Evolutionary conservation across 345 rosid species (phyloP).

Genomic region (Physaria fendleri): DNA sequence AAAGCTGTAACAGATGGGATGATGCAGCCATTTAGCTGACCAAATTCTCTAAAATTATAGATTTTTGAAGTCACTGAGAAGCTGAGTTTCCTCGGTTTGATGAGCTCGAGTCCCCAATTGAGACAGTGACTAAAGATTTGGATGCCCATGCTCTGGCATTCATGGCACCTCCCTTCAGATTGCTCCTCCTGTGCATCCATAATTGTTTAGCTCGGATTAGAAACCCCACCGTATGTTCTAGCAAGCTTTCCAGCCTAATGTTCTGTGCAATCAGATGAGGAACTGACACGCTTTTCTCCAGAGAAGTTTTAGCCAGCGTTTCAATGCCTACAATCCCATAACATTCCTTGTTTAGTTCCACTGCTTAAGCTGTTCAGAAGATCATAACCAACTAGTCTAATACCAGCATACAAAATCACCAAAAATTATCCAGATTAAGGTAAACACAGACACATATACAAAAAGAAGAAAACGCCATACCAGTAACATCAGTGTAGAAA

Average conservation of each 20-base stretch:
- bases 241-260: constrained; percentile 44
- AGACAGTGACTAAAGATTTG: constrained; percentile 86
- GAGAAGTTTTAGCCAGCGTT: constrained; percentile 32
- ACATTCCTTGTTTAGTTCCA: constrained; percentile 14
- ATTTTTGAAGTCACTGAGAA: constrained; percentile 11
- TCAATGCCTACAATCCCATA: constrained; percentile 29
- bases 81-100: constrained; percentile 40
- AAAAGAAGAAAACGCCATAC: constrained; percentile 34
- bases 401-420: neutral
- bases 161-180: constrained; percentile 86
- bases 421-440: neutral
- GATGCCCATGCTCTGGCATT: constrained; percentile 93
- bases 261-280: constrained; percentile 43
- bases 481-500: constrained; percentile 64
- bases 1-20: neutral
- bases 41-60: neutral
- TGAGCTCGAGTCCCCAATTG: constrained; percentile 77
- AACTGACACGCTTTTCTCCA: constrained; percentile 31
- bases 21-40: constrained; percentile 10
- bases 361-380: neutral
- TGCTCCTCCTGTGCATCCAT: constrained; percentile 53
- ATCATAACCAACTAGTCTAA: neutral
- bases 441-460: neutral
- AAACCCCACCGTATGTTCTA: constrained; percentile 58
- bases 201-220: constrained; percentile 49